A percentile compares a stretch with the other conserved stretches of the same genome.
These are phyloP conservation scores for Physaria fendleri DNA, from an alignment of 345 rosid species.

Conservation along the genomic window DNA sequence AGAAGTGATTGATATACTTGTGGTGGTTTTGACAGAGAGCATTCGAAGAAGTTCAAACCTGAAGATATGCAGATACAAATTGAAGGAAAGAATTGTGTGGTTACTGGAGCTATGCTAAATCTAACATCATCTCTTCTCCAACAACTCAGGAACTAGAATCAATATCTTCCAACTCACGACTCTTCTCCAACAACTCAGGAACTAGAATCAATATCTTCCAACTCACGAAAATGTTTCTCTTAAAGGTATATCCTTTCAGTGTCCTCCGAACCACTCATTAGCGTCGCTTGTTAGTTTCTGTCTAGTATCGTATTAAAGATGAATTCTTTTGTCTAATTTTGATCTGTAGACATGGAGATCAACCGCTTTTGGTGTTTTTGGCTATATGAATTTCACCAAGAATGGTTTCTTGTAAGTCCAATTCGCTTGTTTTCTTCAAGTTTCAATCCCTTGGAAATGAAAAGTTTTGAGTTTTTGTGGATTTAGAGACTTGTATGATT, in stretches of 20 bases:
- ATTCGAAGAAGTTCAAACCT: slow-evolving; percentile 55
- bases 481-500: neutral
- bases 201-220: neutral
- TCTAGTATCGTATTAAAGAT: neutral
- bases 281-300: neutral
- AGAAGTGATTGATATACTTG: neutral
- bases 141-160: neutral
- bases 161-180: neutral
- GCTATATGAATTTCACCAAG: slow-evolving; percentile 76
- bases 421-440: neutral
- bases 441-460: neutral
- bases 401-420: slow-evolving; percentile 63
- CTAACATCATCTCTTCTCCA: slow-evolving; percentile 11
- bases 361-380: slow-evolving; percentile 68
- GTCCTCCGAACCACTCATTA: neutral
- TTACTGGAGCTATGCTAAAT: slow-evolving; percentile 65
- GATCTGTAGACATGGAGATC: slow-evolving; percentile 62
- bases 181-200: neutral
- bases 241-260: slow-evolving; percentile 36
- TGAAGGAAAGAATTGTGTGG: slow-evolving; percentile 72
- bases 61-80: slow-evolving; percentile 60
- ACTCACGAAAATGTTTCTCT: slow-evolving; percentile 51
- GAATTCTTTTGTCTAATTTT: neutral
- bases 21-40: slow-evolving; percentile 41
- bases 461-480: neutral